Evolutionary conservation across 495 filamentous ascomycete species (phyloP).

Genomic region (Penicillium mononematosum): DNA sequence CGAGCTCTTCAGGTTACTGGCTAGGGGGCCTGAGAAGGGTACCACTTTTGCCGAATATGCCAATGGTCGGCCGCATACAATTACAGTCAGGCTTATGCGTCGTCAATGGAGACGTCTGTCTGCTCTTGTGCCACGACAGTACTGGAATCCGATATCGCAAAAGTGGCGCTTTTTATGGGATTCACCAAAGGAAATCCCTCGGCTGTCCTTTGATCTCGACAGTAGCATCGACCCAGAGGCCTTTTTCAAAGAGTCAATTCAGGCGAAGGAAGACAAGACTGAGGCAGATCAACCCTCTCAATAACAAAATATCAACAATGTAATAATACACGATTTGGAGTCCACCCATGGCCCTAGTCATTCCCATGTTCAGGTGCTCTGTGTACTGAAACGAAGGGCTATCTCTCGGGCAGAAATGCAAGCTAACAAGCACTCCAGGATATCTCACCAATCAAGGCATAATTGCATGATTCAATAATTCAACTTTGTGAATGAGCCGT

Average conservation of each 20-base stretch:
- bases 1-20: constrained; percentile 25
- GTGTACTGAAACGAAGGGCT: neutral
- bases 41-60: constrained; percentile 33
- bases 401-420: neutral
- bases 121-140: constrained; percentile 36
- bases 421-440: neutral
- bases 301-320: constrained; percentile 1
- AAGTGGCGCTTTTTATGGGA: constrained; percentile 33
- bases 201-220: constrained; percentile 15
- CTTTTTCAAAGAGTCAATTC: constrained; percentile 10
- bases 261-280: neutral
- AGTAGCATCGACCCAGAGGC: constrained; percentile 11
- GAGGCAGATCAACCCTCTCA: neutral
- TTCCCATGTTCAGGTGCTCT: neutral
- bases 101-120: constrained; percentile 47
- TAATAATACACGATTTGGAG: neutral
- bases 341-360: neutral
- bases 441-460: neutral
- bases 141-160: constrained; percentile 18
- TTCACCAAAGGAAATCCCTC: constrained; percentile 15
- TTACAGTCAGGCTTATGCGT: constrained; percentile 47
- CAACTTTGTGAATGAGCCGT: neutral
- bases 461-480: neutral
- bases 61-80: constrained; percentile 38
- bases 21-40: constrained; percentile 35